Percentiles rank a stretch among this genome's conserved stretches.
Conservation (phyloP, 2,329 filamentous ascomycete species). For the Claviceps lovelessii region DNA sequence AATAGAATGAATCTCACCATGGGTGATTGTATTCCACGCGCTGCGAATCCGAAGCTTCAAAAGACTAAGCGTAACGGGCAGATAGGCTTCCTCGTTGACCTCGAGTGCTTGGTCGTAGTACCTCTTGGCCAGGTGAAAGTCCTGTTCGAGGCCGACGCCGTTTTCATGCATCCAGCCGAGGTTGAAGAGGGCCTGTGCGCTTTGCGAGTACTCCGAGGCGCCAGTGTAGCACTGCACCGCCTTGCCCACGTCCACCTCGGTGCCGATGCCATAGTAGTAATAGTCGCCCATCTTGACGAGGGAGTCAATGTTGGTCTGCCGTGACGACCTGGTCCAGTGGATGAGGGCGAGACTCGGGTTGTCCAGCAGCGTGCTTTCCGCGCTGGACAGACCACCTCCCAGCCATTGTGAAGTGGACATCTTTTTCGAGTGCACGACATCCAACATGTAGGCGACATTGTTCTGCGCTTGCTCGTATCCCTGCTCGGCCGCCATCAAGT, state of each 20-base stretch:
- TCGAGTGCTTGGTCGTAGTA: constrained; percentile 89
- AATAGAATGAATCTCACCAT: constrained; percentile 85
- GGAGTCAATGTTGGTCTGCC: constrained; percentile 84
- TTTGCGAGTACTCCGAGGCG: constrained; percentile 80
- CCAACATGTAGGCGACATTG: constrained; percentile 77
- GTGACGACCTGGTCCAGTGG: constrained; percentile 89
- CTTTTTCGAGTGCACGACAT: constrained; percentile 48
- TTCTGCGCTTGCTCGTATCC: constrained; percentile 82
- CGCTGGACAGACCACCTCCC: constrained; percentile 21
- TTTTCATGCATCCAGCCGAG: constrained; percentile 99
- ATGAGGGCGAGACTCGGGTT: constrained; percentile 58
- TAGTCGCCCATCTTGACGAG: constrained; percentile 98
- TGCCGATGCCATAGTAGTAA: constrained; percentile 72
- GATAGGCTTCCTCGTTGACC: constrained; percentile 83
- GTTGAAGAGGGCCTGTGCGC: constrained; percentile 92
- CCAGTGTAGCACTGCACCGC: constrained; percentile 86
- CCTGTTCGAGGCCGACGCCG: constrained; percentile 78
- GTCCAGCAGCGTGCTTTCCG: constrained; percentile 27
- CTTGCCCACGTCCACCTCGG: constrained; percentile 59
- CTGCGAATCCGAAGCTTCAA: constrained; percentile 73
- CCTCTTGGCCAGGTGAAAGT: constrained; percentile 92
- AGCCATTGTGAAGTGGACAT: constrained; percentile 28
- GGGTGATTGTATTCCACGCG: constrained; percentile 86
- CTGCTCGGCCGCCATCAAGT: constrained; percentile 81
- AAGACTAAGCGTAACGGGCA: constrained; percentile 79